Conservation (phyloP, 108 stramenopile species). For the Nitzschia putrida region DNA sequence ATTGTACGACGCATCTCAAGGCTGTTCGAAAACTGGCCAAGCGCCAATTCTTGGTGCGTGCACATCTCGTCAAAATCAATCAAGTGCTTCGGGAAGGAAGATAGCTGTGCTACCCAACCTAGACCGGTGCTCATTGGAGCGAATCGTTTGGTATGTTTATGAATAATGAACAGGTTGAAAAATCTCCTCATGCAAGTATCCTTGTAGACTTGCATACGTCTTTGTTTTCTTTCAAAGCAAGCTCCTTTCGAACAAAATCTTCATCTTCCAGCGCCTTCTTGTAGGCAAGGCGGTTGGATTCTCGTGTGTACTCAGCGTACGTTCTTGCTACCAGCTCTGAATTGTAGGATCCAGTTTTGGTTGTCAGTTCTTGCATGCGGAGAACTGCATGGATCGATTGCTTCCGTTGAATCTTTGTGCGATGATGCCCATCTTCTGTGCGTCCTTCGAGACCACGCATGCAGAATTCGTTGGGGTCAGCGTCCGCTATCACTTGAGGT, state of each 20-base stretch:
- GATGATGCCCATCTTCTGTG: background rate
- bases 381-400: conserved; percentile 10
- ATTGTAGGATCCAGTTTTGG: background rate
- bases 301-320: background rate
- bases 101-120: no score
- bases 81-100: conserved; percentile 18
- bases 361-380: background rate
- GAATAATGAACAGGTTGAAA: no score
- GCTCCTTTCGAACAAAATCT: conserved; percentile 13
- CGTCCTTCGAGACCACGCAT: conserved; percentile 7
- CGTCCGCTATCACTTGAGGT: background rate
- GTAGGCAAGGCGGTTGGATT: background rate
- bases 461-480: background rate
- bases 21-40: conserved; percentile 77
- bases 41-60: conserved; percentile 78
- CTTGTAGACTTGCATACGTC: background rate
- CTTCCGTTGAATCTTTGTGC: background rate
- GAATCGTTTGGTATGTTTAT: no score
- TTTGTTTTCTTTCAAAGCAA: background rate
- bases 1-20: conserved; percentile 74
- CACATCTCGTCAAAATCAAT: conserved; percentile 62
- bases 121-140: no score
- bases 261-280: conserved; percentile 13
- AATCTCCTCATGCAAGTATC: no score
- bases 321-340: background rate